Percentiles rank a stretch among this genome's conserved stretches.
These are phyloP conservation scores for Lactuca sativa DNA, from an alignment of 129 eudicot species.

Conservation along the genomic window DNA sequence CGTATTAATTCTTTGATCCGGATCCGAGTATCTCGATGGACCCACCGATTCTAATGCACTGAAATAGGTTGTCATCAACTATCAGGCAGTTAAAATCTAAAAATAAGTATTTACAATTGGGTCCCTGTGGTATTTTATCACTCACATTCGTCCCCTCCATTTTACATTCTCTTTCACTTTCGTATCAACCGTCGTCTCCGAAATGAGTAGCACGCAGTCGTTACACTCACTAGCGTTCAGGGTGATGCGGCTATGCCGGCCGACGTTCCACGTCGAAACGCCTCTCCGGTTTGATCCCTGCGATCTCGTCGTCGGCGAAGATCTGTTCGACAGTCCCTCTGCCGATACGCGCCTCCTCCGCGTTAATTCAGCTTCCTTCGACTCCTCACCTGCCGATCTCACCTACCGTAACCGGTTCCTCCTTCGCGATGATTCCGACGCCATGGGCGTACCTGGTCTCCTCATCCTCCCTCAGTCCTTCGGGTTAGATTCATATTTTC, in stretches of 20 bases:
- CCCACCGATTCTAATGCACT: neutral
- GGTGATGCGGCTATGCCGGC: constrained; percentile 92
- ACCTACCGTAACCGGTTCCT: constrained; percentile 69
- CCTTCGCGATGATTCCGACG: constrained; percentile 57
- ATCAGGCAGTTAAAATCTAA: neutral
- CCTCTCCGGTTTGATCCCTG: constrained; percentile 81
- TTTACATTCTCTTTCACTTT: neutral
- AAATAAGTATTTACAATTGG: constrained; percentile 14
- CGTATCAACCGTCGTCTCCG: constrained; percentile 16
- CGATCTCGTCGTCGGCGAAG: constrained; percentile 87
- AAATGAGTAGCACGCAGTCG: constrained; percentile 46
- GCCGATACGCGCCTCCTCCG: constrained; percentile 52
- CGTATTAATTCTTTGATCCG: neutral
- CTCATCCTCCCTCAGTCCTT: constrained; percentile 95
- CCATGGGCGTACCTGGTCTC: constrained; percentile 86
- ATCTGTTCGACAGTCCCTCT: constrained; percentile 60
- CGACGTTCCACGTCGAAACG: constrained; percentile 78
- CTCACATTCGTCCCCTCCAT: constrained; percentile 22
- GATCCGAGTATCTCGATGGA: neutral
- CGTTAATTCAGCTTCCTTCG: constrained; percentile 26
- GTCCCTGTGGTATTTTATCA: neutral
- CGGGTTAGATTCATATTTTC: constrained; percentile 47
- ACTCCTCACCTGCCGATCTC: constrained; percentile 50
- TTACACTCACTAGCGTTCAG: constrained; percentile 90
- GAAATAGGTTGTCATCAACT: constrained; percentile 8